These are phyloP conservation scores for Xerocomus brunneocitrinus DNA, from an alignment of 768 basidiomycete species.

Conservation along the genomic window DNA sequence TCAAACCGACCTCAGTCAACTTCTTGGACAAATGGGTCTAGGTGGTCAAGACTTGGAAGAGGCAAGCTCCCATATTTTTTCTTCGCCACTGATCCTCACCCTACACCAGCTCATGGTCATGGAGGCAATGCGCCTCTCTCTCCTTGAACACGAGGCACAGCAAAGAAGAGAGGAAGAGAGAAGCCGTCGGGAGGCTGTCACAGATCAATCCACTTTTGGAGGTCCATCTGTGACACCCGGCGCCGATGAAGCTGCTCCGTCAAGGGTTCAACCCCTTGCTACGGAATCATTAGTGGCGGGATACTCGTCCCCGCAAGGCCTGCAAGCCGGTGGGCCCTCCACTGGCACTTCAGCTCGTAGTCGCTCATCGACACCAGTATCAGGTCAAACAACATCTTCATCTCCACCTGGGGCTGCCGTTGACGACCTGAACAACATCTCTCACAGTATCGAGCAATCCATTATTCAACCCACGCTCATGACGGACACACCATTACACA, in stretches of 20 bases:
- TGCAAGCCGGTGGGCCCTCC: conserved; percentile 11
- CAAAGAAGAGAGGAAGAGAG: conserved; percentile 75
- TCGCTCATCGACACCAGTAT: conserved; percentile 30
- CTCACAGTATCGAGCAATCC: conserved; percentile 26
- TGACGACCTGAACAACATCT: conserved; percentile 26
- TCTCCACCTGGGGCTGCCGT: conserved; percentile 22
- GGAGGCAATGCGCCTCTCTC: conserved; percentile 96
- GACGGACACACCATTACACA: conserved; percentile 6
- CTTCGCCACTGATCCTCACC: conserved; percentile 12
- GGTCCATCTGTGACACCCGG: conserved; percentile 10
- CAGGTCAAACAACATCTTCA: conserved; percentile 34
- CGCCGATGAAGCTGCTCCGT: conserved; percentile 2
- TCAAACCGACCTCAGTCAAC: conserved; percentile 60
- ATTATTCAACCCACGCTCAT: conserved; percentile 11
- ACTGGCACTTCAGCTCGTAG: conserved; percentile 12
- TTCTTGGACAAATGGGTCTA: conserved; percentile 57
- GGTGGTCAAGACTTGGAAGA: conserved; percentile 91
- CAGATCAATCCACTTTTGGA: conserved; percentile 33
- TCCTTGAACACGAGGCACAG: conserved; percentile 93
- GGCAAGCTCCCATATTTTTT: conserved; percentile 43
- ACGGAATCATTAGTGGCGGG: conserved; percentile 2
- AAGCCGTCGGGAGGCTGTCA: conserved; percentile 45
- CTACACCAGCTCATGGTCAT: conserved; percentile 83
- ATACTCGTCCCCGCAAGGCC: conserved; percentile 2
- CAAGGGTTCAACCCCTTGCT: conserved; percentile 4